phyloP scores from a whole-genome alignment of 2,329 filamentous ascomycete genomes.

The Trichophyton simii region DNA sequence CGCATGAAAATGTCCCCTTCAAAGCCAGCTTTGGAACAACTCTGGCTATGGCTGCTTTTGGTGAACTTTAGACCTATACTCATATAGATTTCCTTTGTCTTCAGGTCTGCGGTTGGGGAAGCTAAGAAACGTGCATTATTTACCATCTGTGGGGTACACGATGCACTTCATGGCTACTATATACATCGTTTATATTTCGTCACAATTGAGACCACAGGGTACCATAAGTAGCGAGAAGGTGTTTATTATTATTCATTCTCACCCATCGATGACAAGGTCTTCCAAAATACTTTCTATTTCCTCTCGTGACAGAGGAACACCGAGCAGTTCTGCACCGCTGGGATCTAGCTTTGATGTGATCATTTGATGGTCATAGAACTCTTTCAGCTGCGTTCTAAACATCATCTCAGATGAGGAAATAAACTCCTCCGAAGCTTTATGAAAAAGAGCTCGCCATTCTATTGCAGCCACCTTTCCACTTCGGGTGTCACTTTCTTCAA shows the following conservation, averaged over 20 bases:
- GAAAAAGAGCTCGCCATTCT: conserved; percentile 83
- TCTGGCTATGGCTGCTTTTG: conserved; percentile 36
- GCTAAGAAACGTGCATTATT: neutral
- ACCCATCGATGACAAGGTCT: conserved; percentile 44
- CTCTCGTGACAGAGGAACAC: conserved; percentile 72
- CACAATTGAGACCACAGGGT: neutral
- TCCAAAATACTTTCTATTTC: conserved; percentile 83
- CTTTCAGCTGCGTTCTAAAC: conserved; percentile 85
- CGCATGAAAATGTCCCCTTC: conserved; percentile 32
- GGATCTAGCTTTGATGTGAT: conserved; percentile 78
- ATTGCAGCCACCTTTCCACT: conserved; percentile 46
- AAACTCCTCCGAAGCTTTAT: conserved; percentile 92
- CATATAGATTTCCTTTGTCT: neutral
- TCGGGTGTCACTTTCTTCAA: conserved; percentile 17
- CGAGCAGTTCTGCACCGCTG: conserved; percentile 71
- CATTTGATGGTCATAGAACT: conserved; percentile 98
- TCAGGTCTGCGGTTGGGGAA: neutral
- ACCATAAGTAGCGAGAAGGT: neutral
- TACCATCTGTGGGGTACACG: neutral
- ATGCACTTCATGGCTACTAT: neutral
- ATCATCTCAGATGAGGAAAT: conserved; percentile 95
- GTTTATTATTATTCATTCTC: neutral
- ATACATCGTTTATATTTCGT: neutral
- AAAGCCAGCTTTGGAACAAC: conserved; percentile 36
- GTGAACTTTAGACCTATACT: conserved; percentile 22